Percentiles rank a stretch among this genome's conserved stretches.
Evolutionary conservation across 2,329 filamentous ascomycete genomes (phyloP).

Genomic region (Phialemonium atrogriseum): DNA sequence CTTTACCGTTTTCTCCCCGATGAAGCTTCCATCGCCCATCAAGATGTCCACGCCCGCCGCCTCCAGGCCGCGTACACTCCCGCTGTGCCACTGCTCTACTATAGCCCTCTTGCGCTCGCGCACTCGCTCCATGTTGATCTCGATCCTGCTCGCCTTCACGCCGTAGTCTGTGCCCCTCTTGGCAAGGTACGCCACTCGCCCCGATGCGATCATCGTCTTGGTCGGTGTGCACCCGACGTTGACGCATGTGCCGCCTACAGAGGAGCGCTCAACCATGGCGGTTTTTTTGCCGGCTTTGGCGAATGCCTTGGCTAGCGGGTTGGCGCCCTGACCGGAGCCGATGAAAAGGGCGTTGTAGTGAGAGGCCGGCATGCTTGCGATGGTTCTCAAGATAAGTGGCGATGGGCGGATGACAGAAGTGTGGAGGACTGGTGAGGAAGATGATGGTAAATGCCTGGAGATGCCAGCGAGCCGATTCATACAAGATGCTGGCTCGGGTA

Average conservation of each 20-base stretch:
- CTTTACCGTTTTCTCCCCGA: conserved; percentile 26
- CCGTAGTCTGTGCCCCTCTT: conserved; percentile 36
- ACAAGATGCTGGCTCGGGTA: too few relatives aligned
- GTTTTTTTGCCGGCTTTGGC: conserved; percentile 34
- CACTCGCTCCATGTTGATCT: conserved; percentile 39
- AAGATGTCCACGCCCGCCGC: conserved; percentile 34
- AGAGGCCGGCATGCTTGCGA: conserved; percentile 6
- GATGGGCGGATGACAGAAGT: background rate
- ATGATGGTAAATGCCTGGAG: too few relatives aligned
- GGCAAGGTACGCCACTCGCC: conserved; percentile 37
- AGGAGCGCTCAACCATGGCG: conserved; percentile 36
- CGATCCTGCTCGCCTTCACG: conserved; percentile 24
- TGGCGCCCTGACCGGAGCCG: conserved; percentile 44
- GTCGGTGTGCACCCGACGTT: conserved; percentile 50
- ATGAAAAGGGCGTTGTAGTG: conserved; percentile 36
- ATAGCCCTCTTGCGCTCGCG: conserved; percentile 45
- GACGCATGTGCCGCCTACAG: conserved; percentile 45
- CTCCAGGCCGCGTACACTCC: conserved; percentile 33
- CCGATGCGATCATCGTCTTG: conserved; percentile 48
- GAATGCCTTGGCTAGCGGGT: conserved; percentile 38
- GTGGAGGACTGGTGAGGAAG: too few relatives aligned
- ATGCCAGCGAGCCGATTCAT: too few relatives aligned
- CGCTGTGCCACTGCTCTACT: conserved; percentile 37
- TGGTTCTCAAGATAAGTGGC: background rate
- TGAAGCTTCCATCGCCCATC: conserved; percentile 35